Evolutionary conservation across 495 filamentous ascomycete genomes (phyloP), one percentile per base, ranked within the genome.

Genomic region (Daldinia decipiens): DNA sequence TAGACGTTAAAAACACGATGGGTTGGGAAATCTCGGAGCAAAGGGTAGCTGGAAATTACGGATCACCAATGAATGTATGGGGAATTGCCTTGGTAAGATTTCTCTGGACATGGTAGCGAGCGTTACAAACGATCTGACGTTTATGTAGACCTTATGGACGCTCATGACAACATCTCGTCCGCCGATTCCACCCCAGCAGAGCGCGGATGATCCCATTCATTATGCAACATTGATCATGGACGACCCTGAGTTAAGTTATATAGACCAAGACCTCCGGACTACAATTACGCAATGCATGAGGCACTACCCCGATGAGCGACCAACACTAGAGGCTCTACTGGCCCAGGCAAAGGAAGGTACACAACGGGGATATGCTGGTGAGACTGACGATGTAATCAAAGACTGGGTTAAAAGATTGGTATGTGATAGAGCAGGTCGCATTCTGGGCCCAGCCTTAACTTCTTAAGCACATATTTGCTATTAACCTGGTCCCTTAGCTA

Each of bases 21-120:
- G 65, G 72, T 4, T 17, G 39, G 17, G 61, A 74, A 31, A 0
- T 74, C 1, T 56, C 60, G n/a, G 68, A 72, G 26, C 7, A 60
- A 38, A 6, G 0, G 1, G 34, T 74, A 43, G 72, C 72, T 11
- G 68, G 68, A 3, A 60, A 62, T 27, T 75, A 69, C 27, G 72
- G 65, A 12, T 31, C 65, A 7, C 56, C 34, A 8, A 72, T 50
- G 32, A 75, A 75, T 6, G 13, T 75, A 21, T 74, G 58, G 61
- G 61, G 65, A 3, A 72, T 75, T 13, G 69, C 52, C 24, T 2
- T 69, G 38, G 72, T 72, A 62, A 64, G 32, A 45, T 8, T 12
- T 12, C 34, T 21, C 19, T 21, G 1, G 0, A 19, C 15, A 29
- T 45, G 24, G 1, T 2, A 36, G 15, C 4, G 29, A 31, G n/a